These are phyloP conservation scores for Chenopodium suecicum DNA, from an alignment of 148 eudicot species.

Conservation along the genomic window DNA sequence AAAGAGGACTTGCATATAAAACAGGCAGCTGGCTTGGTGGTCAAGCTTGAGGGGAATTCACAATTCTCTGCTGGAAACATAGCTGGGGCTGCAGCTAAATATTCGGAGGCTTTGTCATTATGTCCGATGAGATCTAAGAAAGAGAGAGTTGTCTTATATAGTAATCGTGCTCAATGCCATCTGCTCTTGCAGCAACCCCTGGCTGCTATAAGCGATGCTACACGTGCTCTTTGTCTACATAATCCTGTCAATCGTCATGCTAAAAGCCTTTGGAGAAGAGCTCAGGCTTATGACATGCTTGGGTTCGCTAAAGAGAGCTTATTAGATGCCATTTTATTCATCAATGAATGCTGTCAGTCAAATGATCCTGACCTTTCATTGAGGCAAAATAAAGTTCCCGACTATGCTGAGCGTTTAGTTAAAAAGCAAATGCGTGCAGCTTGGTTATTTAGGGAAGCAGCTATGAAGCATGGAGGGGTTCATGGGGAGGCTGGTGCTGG, in stretches of 20 bases:
- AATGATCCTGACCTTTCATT: constrained; percentile 78
- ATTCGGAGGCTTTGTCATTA: constrained; percentile 84
- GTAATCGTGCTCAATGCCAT: constrained; percentile 95
- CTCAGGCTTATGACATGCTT: constrained; percentile 97
- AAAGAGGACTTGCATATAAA: constrained; percentile 96
- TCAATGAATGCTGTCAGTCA: constrained; percentile 93
- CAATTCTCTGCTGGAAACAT: constrained; percentile 89
- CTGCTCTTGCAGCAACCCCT: constrained; percentile 84
- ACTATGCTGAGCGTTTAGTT: constrained; percentile 92
- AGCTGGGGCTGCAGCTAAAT: constrained; percentile 81
- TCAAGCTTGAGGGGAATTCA: constrained; percentile 96
- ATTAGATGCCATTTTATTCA: constrained; percentile 85
- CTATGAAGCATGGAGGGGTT: constrained; percentile 90
- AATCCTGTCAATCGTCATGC: constrained; percentile 92
- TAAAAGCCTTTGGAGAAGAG: constrained; percentile 98
- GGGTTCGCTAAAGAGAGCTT: constrained; percentile 97
- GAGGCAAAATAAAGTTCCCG: constrained; percentile 95
- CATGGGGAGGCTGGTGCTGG: constrained; percentile 78
- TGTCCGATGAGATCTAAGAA: constrained; percentile 92
- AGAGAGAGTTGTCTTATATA: constrained; percentile 83
- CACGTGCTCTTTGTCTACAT: constrained; percentile 89
- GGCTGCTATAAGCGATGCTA: constrained; percentile 89
- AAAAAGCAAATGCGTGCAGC: constrained; percentile 98
- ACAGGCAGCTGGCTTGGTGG: constrained; percentile 91
- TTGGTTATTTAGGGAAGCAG: constrained; percentile 93